Evolutionary conservation across 2,329 filamentous ascomycete genomes (phyloP).

Genomic region (Pseudogymnoascus sp.): DNA sequence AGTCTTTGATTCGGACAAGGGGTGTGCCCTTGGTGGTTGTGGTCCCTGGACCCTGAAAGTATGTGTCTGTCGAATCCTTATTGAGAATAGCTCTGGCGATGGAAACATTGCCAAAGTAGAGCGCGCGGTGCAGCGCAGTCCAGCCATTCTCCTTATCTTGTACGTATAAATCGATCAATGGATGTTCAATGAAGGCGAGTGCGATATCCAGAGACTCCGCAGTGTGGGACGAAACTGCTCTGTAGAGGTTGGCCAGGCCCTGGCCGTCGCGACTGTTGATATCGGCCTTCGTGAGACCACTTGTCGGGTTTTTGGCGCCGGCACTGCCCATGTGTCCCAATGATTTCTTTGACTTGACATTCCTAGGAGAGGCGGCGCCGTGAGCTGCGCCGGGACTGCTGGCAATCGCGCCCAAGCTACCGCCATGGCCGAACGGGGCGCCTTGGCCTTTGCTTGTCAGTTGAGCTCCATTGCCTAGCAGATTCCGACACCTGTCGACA

Average conservation of each 20-base stretch:
- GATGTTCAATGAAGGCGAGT: conserved; percentile 71
- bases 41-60: conserved; percentile 53
- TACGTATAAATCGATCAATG: conserved; percentile 74
- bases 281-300: conserved; percentile 51
- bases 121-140: conserved; percentile 86
- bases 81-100: conserved; percentile 77
- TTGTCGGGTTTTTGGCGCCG: conserved; percentile 38
- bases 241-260: conserved; percentile 77
- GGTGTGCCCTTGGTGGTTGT: conserved; percentile 55
- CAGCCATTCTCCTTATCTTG: conserved; percentile 91
- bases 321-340: conserved; percentile 43
- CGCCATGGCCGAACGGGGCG: conserved; percentile 31
- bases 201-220: conserved; percentile 68
- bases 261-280: conserved; percentile 78
- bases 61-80: conserved; percentile 56
- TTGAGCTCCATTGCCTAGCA: conserved; percentile 57
- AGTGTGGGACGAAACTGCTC: conserved; percentile 70
- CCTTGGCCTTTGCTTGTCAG: conserved; percentile 49
- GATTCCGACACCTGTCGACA: conserved; percentile 87
- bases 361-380: conserved; percentile 43
- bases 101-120: conserved; percentile 84
- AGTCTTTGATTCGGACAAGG: conserved; percentile 90
- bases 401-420: conserved; percentile 35
- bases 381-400: conserved; percentile 24
- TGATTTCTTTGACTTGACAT: conserved; percentile 45